Evolutionary conservation across 2,329 filamentous ascomycete genomes (phyloP).

Genomic region (Thyridium curvatum): DNA sequence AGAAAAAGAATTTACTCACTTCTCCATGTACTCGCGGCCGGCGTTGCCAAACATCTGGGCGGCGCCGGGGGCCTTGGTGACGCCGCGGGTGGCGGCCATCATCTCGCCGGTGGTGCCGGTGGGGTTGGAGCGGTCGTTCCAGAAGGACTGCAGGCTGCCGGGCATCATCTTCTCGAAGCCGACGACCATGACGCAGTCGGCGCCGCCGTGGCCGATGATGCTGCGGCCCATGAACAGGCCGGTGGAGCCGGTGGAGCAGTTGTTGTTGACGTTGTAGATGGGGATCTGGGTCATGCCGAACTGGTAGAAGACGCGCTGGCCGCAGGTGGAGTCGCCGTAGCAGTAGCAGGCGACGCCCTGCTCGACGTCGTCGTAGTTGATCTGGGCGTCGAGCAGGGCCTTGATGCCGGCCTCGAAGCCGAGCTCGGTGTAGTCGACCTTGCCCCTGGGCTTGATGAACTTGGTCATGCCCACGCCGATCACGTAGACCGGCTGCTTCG

Average conservation of each 20-base stretch:
- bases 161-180: conserved; percentile 99
- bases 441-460: conserved; percentile 94
- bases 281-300: conserved; percentile 97
- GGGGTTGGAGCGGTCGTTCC: conserved; percentile 79
- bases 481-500: conserved; percentile 65
- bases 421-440: conserved; percentile 90
- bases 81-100: conserved; percentile 75
- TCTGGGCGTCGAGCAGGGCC: conserved; percentile 69
- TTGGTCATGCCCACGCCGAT: conserved; percentile 98
- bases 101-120: conserved; percentile 66
- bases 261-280: conserved; percentile 98
- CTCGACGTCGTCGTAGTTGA: conserved; percentile 95
- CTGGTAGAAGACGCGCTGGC: conserved; percentile 96
- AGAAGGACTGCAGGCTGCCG: conserved; percentile 77
- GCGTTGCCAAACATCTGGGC: conserved; percentile 96
- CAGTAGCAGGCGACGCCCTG: conserved; percentile 96
- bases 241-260: conserved; percentile 93
- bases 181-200: conserved; percentile 84
- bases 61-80: conserved; percentile 76
- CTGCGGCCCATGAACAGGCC: conserved; percentile 79
- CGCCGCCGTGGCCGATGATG: conserved; percentile 71
- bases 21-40: conserved; percentile 90
- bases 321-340: conserved; percentile 92
- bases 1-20: conserved; percentile 40
- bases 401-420: conserved; percentile 91